Evolutionary conservation across 2,329 filamentous ascomycete genomes (phyloP).

Genomic region (Colletotrichum godetiae): DNA sequence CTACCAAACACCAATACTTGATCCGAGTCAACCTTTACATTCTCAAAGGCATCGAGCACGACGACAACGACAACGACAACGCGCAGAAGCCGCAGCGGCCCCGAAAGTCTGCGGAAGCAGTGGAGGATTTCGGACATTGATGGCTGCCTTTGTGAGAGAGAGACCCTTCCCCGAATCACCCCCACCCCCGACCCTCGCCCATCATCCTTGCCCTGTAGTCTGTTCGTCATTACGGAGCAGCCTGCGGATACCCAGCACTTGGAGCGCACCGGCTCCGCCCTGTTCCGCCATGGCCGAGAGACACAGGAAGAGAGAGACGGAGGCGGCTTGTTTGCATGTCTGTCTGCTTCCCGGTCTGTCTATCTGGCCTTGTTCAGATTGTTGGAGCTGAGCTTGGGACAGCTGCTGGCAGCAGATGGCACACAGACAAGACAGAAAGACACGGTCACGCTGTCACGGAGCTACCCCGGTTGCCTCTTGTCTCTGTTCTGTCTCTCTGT

Average conservation of each 20-base stretch:
- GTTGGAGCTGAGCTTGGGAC: conserved; percentile 3
- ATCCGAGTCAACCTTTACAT: background rate
- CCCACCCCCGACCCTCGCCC: background rate
- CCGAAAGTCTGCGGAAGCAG: conserved; percentile 20
- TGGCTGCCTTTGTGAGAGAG: conserved; percentile 42
- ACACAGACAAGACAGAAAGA: background rate
- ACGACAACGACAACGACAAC: background rate
- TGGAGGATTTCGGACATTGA: conserved; percentile 35
- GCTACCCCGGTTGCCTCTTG: background rate
- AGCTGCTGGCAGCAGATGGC: conserved; percentile 1
- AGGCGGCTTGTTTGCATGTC: background rate
- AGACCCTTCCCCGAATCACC: background rate
- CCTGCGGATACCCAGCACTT: background rate
- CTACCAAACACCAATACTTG: background rate
- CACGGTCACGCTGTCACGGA: background rate
- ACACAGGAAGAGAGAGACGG: background rate
- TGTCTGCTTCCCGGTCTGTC: background rate
- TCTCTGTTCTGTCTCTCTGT: background rate
- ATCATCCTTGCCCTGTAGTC: background rate
- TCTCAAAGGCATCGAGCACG: background rate
- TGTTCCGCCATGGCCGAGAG: conserved; percentile 5
- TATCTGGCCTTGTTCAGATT: background rate
- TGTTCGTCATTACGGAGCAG: conserved; percentile 15
- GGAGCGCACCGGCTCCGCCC: background rate
- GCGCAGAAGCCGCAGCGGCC: background rate